Base-by-base conservation (phyloP, 2,329 filamentous ascomycete species). In the Aspergillus flavus region DNA sequence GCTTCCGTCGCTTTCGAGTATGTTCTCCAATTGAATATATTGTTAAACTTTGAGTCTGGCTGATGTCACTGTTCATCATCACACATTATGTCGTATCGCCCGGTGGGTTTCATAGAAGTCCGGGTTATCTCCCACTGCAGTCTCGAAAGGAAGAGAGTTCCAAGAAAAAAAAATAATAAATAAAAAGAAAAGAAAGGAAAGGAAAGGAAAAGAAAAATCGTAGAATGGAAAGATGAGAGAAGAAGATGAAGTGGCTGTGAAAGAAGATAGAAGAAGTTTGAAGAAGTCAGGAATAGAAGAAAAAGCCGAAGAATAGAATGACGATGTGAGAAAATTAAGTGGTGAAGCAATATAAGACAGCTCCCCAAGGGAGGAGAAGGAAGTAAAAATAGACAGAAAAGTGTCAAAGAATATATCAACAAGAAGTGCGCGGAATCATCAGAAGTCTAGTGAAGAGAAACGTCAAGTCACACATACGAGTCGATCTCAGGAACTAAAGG, bases 401-500 rank as follows among this genome's bases (percentile, higher is more conserved):
- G 16, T 30, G 46, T 26, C 7, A 26, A 28, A 30, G 10, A 34
- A 32, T 52, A 55, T 55, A 55, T 55, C n/a, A 26, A 55, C 52
- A 55, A 55, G 32, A 55, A 55, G n/a, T 23, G 28, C 16, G 32
- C 32, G 21, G 39, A 23, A 55, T 55, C 32, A 39, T 55, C 48
- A 52, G 28, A 30, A 55, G 11, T 55, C 32, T 54, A 55, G 23
- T 19, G 32, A 55, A 34, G 28, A 32, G 28, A 39, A 54, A 10
- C 16, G 30, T 36, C 39, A 55, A 41, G 11, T 78, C 73, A 75
- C 69, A 76, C 72, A 73, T 75, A 79, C 62, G 74, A 72, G 64
- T 76, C 75, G 61, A 76, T 67, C 64, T 76, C 77, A 58, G 73
- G 68, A 59, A 69, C 67, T 45, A 75, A 59, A 43, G 74, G 67